Percentiles rank a stretch among this genome's conserved stretches.
Conservation (phyloP, 306 rosid genomes). For the Sicyos baderoa region DNA sequence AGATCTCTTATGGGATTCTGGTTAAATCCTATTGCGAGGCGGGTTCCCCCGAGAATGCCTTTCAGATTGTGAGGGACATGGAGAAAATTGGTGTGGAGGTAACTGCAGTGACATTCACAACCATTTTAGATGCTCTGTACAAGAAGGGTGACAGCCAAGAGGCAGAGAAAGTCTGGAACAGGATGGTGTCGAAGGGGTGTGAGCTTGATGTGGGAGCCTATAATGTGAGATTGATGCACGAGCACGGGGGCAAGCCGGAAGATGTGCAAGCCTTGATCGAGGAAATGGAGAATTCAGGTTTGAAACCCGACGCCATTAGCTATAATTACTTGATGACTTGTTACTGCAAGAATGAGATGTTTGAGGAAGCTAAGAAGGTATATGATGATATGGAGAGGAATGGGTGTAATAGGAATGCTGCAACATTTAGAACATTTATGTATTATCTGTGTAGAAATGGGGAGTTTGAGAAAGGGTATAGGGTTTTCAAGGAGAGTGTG, state of each 20-base stretch:
- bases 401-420: conserved; percentile 45
- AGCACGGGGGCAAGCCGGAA: conserved; percentile 40
- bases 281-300: conserved; percentile 45
- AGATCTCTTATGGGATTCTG: conserved; percentile 48
- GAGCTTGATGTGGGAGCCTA: conserved; percentile 40
- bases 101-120: conserved; percentile 43
- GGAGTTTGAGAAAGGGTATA: conserved; percentile 37
- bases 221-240: conserved; percentile 45
- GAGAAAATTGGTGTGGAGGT: conserved; percentile 42
- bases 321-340: conserved; percentile 54
- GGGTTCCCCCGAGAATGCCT: conserved; percentile 35
- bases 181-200: conserved; percentile 44
- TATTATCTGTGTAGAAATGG: conserved; percentile 39
- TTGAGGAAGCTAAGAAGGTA: conserved; percentile 47
- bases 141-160: conserved; percentile 40
- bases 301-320: conserved; percentile 44
- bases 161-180: conserved; percentile 50
- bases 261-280: conserved; percentile 38
- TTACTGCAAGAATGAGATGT: conserved; percentile 41
- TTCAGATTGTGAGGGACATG: conserved; percentile 29
- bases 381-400: conserved; percentile 36
- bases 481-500: conserved; percentile 55
- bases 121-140: conserved; percentile 39
- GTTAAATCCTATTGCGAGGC: conserved; percentile 39
- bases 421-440: conserved; percentile 45